Base-by-base conservation (phyloP, 192 early-diverging fungal genomes). In the Piromyces sp. region DNA sequence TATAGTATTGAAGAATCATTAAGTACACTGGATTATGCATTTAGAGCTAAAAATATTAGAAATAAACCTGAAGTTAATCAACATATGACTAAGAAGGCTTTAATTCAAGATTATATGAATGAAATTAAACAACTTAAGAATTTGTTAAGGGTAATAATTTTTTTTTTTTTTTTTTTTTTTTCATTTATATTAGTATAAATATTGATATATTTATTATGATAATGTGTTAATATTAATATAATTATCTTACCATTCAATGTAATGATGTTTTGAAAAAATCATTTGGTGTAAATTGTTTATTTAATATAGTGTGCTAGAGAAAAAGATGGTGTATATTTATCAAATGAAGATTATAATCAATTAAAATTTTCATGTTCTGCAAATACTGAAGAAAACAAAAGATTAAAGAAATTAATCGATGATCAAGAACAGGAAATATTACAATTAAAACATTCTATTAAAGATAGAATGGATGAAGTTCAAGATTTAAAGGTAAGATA, bases 281-380 rank as follows among this genome's bases (percentile, higher is more conserved):
- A n/a, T n/a, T n/a, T n/a, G n/a, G n/a, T n/a, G n/a, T n/a, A n/a
- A n/a, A n/a, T n/a, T n/a, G n/a, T n/a, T n/a, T n/a, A n/a, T n/a
- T 15, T 51, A 22, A 15, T 51, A 2, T 51, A 51, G 42, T 22
- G 42, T 51, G 42, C 95, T 0, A 91, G 96, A 19, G 94, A 96
- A 12, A 94, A 93, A 81, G 93, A 92, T 78, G 97, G 97, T 0
- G 91, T 96, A 79, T 97, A 88, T 80, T 84, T 97, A 79, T 87
- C 93, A 0, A 84, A 83, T 5, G 89, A 89, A 81, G 87, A 87
- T 81, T 30, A 17, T 30, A 29, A 29, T 83, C 40, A 80, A 36
- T n/a, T 51, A 22, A 51, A 51, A 51, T 51, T 51, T 51, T 51
- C 42, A 22, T 22, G 19, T 51, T 51, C 42, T 51, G 42, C 14